These are phyloP conservation scores for Nicotiana sylvestris DNA, from an alignment of 257 asterid genomes.

Conservation along the genomic window DNA sequence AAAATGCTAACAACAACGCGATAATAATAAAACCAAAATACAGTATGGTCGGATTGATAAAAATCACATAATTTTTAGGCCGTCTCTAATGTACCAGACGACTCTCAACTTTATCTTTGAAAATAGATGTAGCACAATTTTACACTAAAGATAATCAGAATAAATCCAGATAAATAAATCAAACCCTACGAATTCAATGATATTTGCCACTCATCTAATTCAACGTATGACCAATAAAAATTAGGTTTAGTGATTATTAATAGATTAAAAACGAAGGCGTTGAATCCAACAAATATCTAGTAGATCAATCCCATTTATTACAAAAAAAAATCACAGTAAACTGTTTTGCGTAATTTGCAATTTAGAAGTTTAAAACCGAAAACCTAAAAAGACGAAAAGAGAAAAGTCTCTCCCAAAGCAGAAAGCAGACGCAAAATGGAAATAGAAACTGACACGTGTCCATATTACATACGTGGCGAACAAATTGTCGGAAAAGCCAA, in stretches of 20 bases:
- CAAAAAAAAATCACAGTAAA: not conserved
- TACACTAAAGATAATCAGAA: not conserved
- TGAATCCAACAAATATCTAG: not conserved
- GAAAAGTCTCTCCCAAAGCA: not conserved
- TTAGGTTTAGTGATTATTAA: not conserved
- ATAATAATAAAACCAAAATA: no score
- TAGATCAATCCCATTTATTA: not conserved
- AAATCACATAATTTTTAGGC: not conserved
- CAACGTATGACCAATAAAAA: not conserved
- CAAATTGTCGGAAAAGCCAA: constrained; percentile 18
- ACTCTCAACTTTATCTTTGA: not conserved
- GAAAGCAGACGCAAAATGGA: not conserved
- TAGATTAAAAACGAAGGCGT: not conserved
- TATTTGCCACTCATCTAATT: not conserved
- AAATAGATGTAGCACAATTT: no score
- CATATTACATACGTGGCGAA: constrained; percentile 9
- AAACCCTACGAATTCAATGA: not conserved
- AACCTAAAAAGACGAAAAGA: not conserved
- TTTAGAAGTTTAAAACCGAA: not conserved
- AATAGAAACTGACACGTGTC: not conserved
- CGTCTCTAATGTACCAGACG: not conserved
- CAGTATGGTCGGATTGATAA: no score
- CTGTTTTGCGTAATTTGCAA: not conserved
- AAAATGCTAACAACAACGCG: no score
- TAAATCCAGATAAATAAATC: not conserved